Evolutionary conservation across 129 eudicot species (phyloP).

Genomic region (Artemisia argyi): DNA sequence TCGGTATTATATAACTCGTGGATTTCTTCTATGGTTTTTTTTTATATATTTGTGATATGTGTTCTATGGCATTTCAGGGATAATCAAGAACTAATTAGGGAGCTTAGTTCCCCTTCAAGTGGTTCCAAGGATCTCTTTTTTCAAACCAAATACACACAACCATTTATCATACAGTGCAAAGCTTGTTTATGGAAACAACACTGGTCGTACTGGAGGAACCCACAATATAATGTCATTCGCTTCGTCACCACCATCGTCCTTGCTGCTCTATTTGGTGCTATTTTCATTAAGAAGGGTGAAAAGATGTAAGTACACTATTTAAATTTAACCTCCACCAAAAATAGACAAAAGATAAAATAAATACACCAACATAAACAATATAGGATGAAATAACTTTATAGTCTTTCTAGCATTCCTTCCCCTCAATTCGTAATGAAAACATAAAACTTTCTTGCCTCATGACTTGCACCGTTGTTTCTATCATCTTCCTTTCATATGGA

Average conservation of each 20-base stretch:
- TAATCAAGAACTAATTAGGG: constrained; percentile 16
- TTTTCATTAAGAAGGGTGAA: constrained; percentile 35
- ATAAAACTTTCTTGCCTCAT: too few species aligned
- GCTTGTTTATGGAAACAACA: constrained; percentile 59
- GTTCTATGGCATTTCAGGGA: constrained; percentile 11
- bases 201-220: constrained; percentile 54
- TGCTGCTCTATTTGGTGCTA: constrained; percentile 38
- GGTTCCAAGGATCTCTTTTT: constrained; percentile 16
- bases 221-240: constrained; percentile 38
- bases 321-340: background rate
- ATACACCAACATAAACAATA: background rate
- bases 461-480: background rate
- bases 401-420: too few species aligned
- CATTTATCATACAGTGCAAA: constrained; percentile 35
- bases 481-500: background rate
- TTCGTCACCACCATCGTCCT: constrained; percentile 34
- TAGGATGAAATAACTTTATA: too few species aligned
- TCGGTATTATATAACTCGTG: constrained; percentile 12
- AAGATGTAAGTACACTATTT: constrained; percentile 25
- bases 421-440: too few species aligned
- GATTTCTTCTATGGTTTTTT: background rate
- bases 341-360: background rate
- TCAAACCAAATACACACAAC: constrained; percentile 7
- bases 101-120: constrained; percentile 19
- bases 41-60: background rate